A percentile compares a stretch with the other conserved stretches of the same genome.
Evolutionary conservation across 164 flowering plant genomes (phyloP).

Genomic region (Tetracentron sinense): DNA sequence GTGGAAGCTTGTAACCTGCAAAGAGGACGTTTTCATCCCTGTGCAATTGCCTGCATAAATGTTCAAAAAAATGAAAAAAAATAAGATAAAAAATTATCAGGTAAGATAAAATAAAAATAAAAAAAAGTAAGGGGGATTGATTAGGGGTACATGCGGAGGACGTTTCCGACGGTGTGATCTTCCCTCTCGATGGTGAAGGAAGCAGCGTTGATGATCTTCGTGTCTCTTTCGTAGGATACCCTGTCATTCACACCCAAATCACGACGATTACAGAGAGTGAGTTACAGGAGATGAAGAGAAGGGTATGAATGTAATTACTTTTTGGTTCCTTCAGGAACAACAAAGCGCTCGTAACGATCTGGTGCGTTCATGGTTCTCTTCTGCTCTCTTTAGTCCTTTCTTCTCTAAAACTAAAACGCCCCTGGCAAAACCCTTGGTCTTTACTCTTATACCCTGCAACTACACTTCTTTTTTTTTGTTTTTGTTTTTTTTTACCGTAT

Average conservation of each 20-base stretch:
- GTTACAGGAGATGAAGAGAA: not conserved
- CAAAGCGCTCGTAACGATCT: conserved; percentile 88
- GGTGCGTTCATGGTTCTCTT: conserved; percentile 67
- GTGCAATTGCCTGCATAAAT: conserved; percentile 80
- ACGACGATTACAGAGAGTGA: too few species aligned
- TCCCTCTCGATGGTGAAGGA: conserved; percentile 92
- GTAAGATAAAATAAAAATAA: not conserved
- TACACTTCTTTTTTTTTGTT: too few species aligned
- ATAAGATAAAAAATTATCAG: not conserved
- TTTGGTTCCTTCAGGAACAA: conserved; percentile 90
- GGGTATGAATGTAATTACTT: conserved; percentile 39
- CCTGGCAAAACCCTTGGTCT: too few species aligned
- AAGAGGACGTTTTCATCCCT: conserved; percentile 84
- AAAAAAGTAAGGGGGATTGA: not conserved
- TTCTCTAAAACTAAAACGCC: too few species aligned
- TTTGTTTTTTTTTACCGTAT: too few species aligned
- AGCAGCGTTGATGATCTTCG: conserved; percentile 97
- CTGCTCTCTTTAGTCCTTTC: too few species aligned
- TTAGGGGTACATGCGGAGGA: conserved; percentile 69
- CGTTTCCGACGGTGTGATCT: conserved; percentile 93
- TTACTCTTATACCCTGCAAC: too few species aligned
- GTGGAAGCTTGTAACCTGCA: conserved; percentile 98
- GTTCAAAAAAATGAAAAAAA: not conserved
- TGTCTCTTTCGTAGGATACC: conserved; percentile 96
- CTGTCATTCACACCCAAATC: conserved; percentile 21